Percentiles rank a stretch among this genome's conserved stretches.
Evolutionary conservation across 164 flowering plant species (phyloP).

Genomic region (Warburgia ugandensis): DNA sequence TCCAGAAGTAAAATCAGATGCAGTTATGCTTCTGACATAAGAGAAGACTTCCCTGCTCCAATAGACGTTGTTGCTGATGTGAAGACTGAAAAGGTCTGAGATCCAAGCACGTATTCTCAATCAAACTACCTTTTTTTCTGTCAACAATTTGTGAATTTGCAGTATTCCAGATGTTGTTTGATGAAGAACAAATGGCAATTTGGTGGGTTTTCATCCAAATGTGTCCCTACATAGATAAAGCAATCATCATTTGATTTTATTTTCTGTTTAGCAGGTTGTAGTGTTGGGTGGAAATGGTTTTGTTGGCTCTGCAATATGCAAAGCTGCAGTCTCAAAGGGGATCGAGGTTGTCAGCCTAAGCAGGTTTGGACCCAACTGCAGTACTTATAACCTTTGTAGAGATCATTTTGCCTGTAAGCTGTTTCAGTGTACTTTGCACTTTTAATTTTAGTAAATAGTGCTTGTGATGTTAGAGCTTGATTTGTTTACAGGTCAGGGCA

Average conservation of each 20-base stretch:
- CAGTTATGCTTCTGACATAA: slow-evolving; percentile 49
- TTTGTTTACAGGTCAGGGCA: slow-evolving; percentile 66
- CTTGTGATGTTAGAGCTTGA: slow-evolving; percentile 8
- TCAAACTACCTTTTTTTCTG: no score
- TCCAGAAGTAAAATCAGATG: slow-evolving; percentile 38
- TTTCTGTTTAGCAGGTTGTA: slow-evolving; percentile 49
- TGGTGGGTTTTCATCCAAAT: no score
- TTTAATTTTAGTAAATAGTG: background rate
- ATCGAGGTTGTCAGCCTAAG: slow-evolving; percentile 82
- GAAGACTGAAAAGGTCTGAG: slow-evolving; percentile 69
- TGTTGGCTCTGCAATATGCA: slow-evolving; percentile 97
- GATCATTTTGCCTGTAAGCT: no score
- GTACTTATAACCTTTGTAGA: no score
- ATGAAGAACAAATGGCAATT: no score
- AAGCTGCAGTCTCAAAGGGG: slow-evolving; percentile 86
- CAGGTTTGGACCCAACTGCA: slow-evolving; percentile 44
- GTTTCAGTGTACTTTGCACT: background rate
- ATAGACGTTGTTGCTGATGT: slow-evolving; percentile 85
- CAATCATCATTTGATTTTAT: background rate
- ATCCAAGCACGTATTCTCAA: no score
- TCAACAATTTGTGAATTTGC: no score
- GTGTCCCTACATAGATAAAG: background rate
- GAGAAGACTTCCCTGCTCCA: slow-evolving; percentile 36
- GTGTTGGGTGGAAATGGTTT: slow-evolving; percentile 96
- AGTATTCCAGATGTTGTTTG: no score